phyloP scores from a whole-genome alignment of 345 rosid species.

The Excoecaria cochinchinensis region DNA sequence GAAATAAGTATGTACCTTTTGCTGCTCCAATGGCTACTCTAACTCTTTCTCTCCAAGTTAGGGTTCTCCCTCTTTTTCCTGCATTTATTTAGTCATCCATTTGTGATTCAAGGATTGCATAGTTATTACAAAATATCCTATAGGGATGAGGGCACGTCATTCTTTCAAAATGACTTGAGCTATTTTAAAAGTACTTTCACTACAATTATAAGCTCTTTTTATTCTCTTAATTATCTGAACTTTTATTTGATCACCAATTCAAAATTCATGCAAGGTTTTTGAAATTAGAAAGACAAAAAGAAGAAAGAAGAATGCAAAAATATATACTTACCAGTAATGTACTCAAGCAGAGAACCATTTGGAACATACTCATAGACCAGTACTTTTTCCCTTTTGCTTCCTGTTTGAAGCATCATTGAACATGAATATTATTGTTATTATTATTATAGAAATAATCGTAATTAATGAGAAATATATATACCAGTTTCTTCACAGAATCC shows the following conservation, averaged over 20 bases:
- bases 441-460: too few relatives aligned
- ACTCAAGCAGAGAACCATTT: constrained; percentile 58
- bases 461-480: constrained; percentile 6
- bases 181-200: too few relatives aligned
- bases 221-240: too few relatives aligned
- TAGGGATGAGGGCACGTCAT: too few relatives aligned
- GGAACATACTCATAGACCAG: constrained; percentile 59
- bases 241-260: too few relatives aligned
- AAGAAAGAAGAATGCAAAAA: neutral
- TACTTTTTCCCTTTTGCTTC: constrained; percentile 40
- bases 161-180: too few relatives aligned
- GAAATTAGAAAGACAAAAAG: neutral
- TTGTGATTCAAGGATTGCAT: neutral
- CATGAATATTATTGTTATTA: too few relatives aligned
- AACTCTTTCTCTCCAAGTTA: constrained; percentile 61
- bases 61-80: constrained; percentile 45
- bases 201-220: too few relatives aligned
- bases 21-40: constrained; percentile 64
- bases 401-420: constrained; percentile 27
- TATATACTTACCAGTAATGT: constrained; percentile 42
- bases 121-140: neutral
- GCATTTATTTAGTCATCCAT: neutral
- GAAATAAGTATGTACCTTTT: constrained; percentile 32
- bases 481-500: constrained; percentile 66
- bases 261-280: too few relatives aligned